Evolutionary conservation across 2,329 filamentous ascomycete genomes (phyloP), one percentile per base, ranked within the genome.

Genomic region (Ophiostoma novo-ulmi): DNA sequence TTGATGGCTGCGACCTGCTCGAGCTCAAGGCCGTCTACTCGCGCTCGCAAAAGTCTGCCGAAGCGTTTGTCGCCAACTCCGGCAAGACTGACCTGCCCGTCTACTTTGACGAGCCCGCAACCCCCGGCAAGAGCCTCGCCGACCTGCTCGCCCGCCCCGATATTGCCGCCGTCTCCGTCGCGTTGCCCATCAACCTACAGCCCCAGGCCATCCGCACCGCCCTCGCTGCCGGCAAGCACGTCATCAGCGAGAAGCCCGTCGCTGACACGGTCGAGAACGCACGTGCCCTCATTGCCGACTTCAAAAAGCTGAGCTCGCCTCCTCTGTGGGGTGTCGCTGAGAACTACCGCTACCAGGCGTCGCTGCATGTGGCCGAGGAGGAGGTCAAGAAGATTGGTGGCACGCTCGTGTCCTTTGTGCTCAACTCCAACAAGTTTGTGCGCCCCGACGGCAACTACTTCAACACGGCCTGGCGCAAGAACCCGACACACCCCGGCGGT

Each of bases 401-500:
- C 75, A 76, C 69, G 41, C 61, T 80, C 35, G 74, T 76, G 6
- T 75, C 77, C 8, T 81, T 81, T 69, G 79, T 81, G 20, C 78
- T 84, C 5, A 79, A 82, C 48, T 77, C 83, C 70, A 80, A 82
- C 72, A 77, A 76, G 1, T 78, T 81, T 72, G 81, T 89, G 0
- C 76, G 79, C 70, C 76, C 74, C 14, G 77, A 77, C 58, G 80
- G 82, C 75, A 82, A 83, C 77, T 87, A 83, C 76, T 83, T 70
- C 39, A 80, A 83, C 67, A 87, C 85, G 3, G 74, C 80, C 36
- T 87, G 79, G 91, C 87, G 91, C 70, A 89, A 89, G 78, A 84
- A 80, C 70, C 91, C 91, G 1, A 82, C 85, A 69, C 86, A 92
- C 77, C 90, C 93, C 78, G 91, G 91, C 70, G 91, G 91, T 0